Percentiles rank a stretch among this genome's conserved stretches.
phyloP scores from a whole-genome alignment of 352 stramenopile genomes.

The Globisporangium takayamanum region DNA sequence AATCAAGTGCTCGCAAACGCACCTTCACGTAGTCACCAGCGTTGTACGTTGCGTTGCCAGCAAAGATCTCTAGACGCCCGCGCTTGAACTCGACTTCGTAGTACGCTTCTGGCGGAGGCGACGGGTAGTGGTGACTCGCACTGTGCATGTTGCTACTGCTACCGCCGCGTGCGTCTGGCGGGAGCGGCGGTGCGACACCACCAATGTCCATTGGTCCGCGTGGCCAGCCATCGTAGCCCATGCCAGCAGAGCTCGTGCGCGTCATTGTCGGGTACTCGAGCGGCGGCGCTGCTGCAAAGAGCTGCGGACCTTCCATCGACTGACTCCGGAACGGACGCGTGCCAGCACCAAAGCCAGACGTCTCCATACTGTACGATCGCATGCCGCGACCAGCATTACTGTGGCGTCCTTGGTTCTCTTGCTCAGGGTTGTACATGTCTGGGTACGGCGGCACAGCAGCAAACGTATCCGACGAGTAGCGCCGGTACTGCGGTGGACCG shows the following conservation, averaged over 20 bases:
- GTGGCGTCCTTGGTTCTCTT: conserved; percentile 44
- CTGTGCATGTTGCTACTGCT: conserved; percentile 3
- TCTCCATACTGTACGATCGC: conserved; percentile 78
- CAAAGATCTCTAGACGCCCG: conserved; percentile 87
- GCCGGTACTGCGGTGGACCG: conserved; percentile 48
- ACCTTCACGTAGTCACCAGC: conserved; percentile 94
- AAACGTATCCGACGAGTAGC: conserved; percentile 71
- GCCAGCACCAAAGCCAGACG: conserved; percentile 34
- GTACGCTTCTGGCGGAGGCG: conserved; percentile 67
- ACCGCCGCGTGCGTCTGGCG: conserved; percentile 37
- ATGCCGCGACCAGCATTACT: conserved; percentile 38
- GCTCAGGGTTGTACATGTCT: conserved; percentile 45
- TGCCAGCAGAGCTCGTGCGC: conserved; percentile 52
- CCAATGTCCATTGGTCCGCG: conserved; percentile 30
- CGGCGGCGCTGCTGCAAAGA: conserved; percentile 39
- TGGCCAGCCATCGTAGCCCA: conserved; percentile 69
- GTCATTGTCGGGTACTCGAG: conserved; percentile 53
- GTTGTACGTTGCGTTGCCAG: conserved; percentile 80
- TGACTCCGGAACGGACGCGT: conserved; percentile 60
- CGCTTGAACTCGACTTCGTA: conserved; percentile 97
- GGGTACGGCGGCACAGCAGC: conserved; percentile 47
- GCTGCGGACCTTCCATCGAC: conserved; percentile 63
- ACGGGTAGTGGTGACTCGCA: conserved; percentile 30
- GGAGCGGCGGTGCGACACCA: conserved; percentile 42
- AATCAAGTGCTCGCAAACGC: background rate